These are phyloP conservation scores for Besnoitia besnoiti DNA, from an alignment of 169 alveolate species.

Conservation along the genomic window DNA sequence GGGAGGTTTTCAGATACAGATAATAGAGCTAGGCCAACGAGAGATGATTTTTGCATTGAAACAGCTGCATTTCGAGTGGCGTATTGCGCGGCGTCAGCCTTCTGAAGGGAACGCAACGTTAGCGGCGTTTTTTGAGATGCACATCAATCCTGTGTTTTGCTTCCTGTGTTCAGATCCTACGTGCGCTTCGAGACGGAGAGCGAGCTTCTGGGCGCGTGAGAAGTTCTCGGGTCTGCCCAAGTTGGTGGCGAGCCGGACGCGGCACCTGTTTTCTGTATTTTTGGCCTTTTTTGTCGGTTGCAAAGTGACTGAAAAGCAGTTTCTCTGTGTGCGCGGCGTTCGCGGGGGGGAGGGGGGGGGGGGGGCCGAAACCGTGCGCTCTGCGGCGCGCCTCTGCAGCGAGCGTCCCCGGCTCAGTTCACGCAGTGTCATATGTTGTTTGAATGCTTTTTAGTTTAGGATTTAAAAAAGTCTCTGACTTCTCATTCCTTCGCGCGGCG, in stretches of 20 bases:
- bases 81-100: background rate
- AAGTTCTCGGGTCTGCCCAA: background rate
- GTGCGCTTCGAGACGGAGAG: background rate
- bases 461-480: background rate
- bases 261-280: background rate
- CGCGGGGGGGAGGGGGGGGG: too few relatives aligned
- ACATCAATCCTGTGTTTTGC: background rate
- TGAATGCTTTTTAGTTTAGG: constrained; percentile 4
- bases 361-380: too few relatives aligned
- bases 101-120: background rate
- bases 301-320: background rate
- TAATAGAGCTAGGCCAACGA: too few relatives aligned
- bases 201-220: background rate
- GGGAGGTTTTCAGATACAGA: too few relatives aligned
- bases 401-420: background rate
- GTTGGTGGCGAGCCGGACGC: background rate
- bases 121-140: background rate
- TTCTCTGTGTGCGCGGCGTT: background rate
- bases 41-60: too few relatives aligned
- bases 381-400: too few relatives aligned
- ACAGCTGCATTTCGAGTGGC: too few relatives aligned
- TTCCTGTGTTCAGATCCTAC: background rate
- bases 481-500: too few relatives aligned
- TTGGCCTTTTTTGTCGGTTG: background rate
- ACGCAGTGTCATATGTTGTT: background rate